phyloP scores from a whole-genome alignment of 2,329 filamentous ascomycete species.

The Rhynchosporium secalis region DNA sequence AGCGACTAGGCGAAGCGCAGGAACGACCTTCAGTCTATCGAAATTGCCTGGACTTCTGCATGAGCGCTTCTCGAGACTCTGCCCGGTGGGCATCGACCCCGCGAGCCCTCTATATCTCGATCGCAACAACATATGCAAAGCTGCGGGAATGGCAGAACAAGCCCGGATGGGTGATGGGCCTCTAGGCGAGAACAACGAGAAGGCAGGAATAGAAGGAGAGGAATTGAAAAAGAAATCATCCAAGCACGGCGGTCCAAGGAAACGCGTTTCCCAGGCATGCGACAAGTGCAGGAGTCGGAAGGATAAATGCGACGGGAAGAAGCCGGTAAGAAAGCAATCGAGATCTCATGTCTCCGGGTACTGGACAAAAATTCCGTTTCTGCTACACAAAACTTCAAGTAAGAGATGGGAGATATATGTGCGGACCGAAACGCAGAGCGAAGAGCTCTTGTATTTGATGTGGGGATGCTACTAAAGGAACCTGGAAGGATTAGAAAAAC shows the following conservation, averaged over 20 bases:
- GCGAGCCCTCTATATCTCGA: constrained; percentile 6
- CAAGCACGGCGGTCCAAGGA: constrained; percentile 33
- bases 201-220: constrained; percentile 17
- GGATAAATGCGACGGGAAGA: constrained; percentile 62
- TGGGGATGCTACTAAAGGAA: no score
- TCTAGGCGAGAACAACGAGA: constrained; percentile 18
- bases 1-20: background rate
- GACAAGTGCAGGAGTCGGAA: constrained; percentile 55
- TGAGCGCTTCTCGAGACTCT: constrained; percentile 12
- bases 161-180: constrained; percentile 21
- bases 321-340: constrained; percentile 42
- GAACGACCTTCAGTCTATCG: background rate
- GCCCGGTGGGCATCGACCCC: constrained; percentile 18
- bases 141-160: constrained; percentile 19
- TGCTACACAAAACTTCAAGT: background rate
- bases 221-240: constrained; percentile 21
- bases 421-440: no score
- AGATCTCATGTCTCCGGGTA: background rate
- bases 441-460: no score
- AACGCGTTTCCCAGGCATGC: constrained; percentile 52
- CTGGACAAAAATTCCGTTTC: no score
- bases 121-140: background rate
- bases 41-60: constrained; percentile 7
- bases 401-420: no score
- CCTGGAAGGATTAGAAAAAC: no score